Evolutionary conservation across 495 filamentous ascomycete species (phyloP).

Genomic region (Aspergillus coremiiformis): DNA sequence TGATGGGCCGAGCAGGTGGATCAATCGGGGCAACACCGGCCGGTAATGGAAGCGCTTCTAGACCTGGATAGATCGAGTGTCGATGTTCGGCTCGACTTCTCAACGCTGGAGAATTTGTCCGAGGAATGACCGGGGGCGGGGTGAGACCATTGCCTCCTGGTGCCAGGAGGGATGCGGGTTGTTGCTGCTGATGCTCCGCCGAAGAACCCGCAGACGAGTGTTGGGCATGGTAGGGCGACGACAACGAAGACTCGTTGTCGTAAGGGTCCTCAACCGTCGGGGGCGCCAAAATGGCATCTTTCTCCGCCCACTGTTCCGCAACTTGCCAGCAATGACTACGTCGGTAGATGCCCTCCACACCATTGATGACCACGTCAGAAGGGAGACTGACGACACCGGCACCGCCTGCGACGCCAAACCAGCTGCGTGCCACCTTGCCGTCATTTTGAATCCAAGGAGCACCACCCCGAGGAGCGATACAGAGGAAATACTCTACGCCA

Average conservation of each 20-base stretch:
- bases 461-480: constrained; percentile 73
- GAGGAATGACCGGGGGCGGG: constrained; percentile 35
- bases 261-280: constrained; percentile 35
- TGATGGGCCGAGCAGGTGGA: constrained; percentile 32
- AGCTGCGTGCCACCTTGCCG: constrained; percentile 57
- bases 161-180: constrained; percentile 23
- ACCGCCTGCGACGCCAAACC: constrained; percentile 72
- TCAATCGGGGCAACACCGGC: constrained; percentile 44
- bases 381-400: constrained; percentile 69
- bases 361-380: constrained; percentile 75
- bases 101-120: constrained; percentile 36
- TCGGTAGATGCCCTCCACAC: constrained; percentile 82
- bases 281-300: constrained; percentile 30
- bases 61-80: constrained; percentile 38
- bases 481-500: constrained; percentile 94
- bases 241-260: constrained; percentile 39
- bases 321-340: constrained; percentile 88
- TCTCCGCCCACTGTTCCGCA: constrained; percentile 64
- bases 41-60: constrained; percentile 47
- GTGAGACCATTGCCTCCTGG: constrained; percentile 24
- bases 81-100: constrained; percentile 29
- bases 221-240: constrained; percentile 37
- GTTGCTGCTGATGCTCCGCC: constrained; percentile 19
- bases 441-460: constrained; percentile 78
- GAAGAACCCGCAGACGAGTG: constrained; percentile 39